Conservation (phyloP, 2,329 filamentous ascomycete genomes). For the Fonsecaea pedrosoi region DNA sequence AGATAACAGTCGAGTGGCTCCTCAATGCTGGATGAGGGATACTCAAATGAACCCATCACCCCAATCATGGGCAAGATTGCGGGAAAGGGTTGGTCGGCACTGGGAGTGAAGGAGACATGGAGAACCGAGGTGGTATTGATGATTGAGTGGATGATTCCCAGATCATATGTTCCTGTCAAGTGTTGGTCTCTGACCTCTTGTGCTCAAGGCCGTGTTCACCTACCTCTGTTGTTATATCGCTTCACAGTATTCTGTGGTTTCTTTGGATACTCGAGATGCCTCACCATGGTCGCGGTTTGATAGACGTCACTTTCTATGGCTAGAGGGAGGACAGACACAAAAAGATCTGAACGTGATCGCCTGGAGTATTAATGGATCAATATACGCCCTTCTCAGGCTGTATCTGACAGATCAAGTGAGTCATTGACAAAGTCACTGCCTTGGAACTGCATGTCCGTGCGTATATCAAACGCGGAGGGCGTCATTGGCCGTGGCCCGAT, state of each 20-base stretch:
- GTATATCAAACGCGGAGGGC: constrained; percentile 31
- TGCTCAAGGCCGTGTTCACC: constrained; percentile 1
- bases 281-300: constrained; percentile 47
- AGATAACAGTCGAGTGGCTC: constrained; percentile 79
- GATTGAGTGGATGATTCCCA: constrained; percentile 74
- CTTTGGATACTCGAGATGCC: constrained; percentile 65
- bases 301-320: neutral
- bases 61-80: constrained; percentile 85
- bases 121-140: constrained; percentile 76
- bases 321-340: neutral
- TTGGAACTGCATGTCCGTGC: neutral
- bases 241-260: constrained; percentile 70
- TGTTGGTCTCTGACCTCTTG: neutral
- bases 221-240: constrained; percentile 69
- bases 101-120: constrained; percentile 77
- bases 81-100: constrained; percentile 71
- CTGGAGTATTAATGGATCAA: neutral
- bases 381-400: neutral
- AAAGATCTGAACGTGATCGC: neutral
- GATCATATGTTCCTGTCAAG: constrained; percentile 71
- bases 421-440: constrained; percentile 2
- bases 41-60: constrained; percentile 74
- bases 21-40: constrained; percentile 64
- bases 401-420: constrained; percentile 7
- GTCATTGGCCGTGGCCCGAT: constrained; percentile 23